These are phyloP conservation scores for Phragmites australis DNA, from an alignment of 176 grass and related monocot species.

Conservation along the genomic window DNA sequence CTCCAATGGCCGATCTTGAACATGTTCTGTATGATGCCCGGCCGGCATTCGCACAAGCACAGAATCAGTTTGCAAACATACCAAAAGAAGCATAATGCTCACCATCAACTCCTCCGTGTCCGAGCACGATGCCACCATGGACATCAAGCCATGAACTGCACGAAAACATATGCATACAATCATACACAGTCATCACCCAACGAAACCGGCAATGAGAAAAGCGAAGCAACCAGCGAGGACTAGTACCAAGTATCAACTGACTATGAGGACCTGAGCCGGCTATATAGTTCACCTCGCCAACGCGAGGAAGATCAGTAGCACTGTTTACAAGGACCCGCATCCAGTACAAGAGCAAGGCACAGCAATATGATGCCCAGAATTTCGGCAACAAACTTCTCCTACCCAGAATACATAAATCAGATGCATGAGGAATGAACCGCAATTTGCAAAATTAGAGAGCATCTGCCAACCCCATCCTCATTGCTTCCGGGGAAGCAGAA, in stretches of 20 bases:
- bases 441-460: constrained; percentile 54
- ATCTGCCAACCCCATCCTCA: constrained; percentile 51
- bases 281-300: constrained; percentile 23
- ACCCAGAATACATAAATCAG: constrained; percentile 48
- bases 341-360: constrained; percentile 42
- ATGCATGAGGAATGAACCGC: constrained; percentile 59
- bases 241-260: constrained; percentile 7
- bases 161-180: neutral
- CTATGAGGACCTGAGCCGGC: constrained; percentile 26
- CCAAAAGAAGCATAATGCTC: no score
- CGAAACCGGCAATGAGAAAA: neutral
- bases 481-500: constrained; percentile 51
- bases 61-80: neutral
- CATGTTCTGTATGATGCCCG: neutral
- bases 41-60: neutral
- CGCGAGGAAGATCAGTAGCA: neutral
- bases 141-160: neutral
- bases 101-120: neutral
- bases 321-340: constrained; percentile 28
- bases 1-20: neutral
- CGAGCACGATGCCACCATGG: neutral
- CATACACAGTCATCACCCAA: no score
- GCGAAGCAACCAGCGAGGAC: neutral
- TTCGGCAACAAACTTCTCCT: constrained; percentile 40
- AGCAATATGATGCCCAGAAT: constrained; percentile 41